Evolutionary conservation across 768 basidiomycete species (phyloP), one percentile per base, ranked within the genome.

Genomic region (Artomyces pyxidatus): DNA sequence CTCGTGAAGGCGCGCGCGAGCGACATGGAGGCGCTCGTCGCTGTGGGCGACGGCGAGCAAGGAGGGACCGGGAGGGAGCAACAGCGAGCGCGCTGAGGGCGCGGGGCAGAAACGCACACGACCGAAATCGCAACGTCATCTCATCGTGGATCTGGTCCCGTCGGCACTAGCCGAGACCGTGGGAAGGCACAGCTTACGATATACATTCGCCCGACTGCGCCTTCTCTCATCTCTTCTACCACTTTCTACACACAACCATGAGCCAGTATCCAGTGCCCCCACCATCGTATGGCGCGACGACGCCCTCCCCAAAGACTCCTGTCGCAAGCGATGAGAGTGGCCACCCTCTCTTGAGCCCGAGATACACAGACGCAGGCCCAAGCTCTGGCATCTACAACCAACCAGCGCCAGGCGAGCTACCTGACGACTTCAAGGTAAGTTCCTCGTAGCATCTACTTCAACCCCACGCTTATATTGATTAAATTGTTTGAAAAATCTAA

Each of bases 351-450:
- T 71, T 87, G 22, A 73, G 71, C 37, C 19, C 17, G 22, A 44
- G 61, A 22, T 56, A 50, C 22, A 49, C 58, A 0, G 47, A 52
- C 14, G 63, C 68, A 10, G 68, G 75, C 22, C 63, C 76, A 17
- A 71, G 77, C 47, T 54, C 59, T 2, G 71, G 74, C 50, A 74
- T 81, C 56, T 87, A 76, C 55, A 78, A 92, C 67, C 88, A 92
- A 57, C 83, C 89, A 5, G 72, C 68, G 23, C 70, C 68, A 28
- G 88, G 77, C 41, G 90, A 92, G 55, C 60, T 92, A 41, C 90
- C 89, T 0, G 93, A 95, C 59, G 94, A 96, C 65, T 96, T 96
- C 79, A 91, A 94, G 78, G 88, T 88, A 51, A 21, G 68, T 59
- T 35, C 17, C 32, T 35, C 17, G 7, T 17, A 35, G 2, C 22